Evolutionary conservation across 176 grass and related monocot species (phyloP).

Genomic region (Carex littledalei): DNA sequence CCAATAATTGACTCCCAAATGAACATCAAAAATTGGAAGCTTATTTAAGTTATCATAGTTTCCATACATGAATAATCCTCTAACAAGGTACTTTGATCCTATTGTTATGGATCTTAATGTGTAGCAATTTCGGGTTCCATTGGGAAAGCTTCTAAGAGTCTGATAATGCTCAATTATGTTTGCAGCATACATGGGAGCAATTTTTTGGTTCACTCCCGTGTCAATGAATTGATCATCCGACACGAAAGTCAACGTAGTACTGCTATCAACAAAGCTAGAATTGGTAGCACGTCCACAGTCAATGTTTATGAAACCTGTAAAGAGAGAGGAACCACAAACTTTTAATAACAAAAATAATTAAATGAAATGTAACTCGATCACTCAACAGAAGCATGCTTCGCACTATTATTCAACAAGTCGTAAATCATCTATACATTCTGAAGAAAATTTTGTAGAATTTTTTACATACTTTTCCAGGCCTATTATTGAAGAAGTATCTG

Average conservation of each 20-base stretch:
- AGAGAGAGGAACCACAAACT: not conserved
- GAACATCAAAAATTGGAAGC: too few species aligned
- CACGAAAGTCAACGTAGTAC: constrained; percentile 28
- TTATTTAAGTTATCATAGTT: too few species aligned
- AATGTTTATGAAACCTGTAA: constrained; percentile 63
- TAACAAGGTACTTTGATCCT: too few species aligned
- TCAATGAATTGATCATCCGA: constrained; percentile 44
- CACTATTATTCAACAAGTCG: not conserved
- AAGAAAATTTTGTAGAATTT: not conserved
- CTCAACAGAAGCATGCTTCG: not conserved
- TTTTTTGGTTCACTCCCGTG: constrained; percentile 36
- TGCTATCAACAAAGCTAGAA: constrained; percentile 13
- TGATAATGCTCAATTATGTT: not conserved
- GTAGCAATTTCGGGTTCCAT: too few species aligned
- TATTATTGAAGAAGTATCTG: not conserved
- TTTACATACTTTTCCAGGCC: too few species aligned
- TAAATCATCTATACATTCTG: not conserved
- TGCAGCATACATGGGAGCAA: constrained; percentile 23
- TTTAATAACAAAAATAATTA: not conserved
- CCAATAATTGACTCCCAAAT: too few species aligned
- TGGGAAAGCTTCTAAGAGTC: too few species aligned
- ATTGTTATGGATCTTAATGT: too few species aligned
- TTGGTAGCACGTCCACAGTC: constrained; percentile 40
- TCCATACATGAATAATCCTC: too few species aligned
- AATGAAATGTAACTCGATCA: too few species aligned